Base-by-base conservation (phyloP, 1,284 basidiomycete genomes). In the Ceratobasidium sp. region DNA sequence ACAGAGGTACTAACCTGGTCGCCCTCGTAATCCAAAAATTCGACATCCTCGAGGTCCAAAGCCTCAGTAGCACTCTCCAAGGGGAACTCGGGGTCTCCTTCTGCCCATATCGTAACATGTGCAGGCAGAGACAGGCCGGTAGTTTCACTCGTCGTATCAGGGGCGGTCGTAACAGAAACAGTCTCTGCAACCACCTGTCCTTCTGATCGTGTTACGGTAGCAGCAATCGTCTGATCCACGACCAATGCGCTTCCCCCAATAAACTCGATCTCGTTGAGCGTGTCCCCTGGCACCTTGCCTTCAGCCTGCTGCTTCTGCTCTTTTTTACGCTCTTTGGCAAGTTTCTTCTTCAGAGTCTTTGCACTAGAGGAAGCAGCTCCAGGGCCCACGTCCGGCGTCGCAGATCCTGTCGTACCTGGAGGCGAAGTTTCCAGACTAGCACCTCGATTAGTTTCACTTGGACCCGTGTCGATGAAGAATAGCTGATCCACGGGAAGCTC, bases 401-500 rank as follows among this genome's bases (percentile, higher is more conserved):
- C 25, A 17, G 49, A 25, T 25, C 35, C 49, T 20, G 20, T 10
- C 38, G 38, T 40, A 8, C 38, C 38, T 40, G 38, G 38, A 8
- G 38, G 38, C 38, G 17, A 40, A 40, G 10, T 40, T 40, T 8
- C 17, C 38, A 8, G 38, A 8, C 17, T 8, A 8, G 8, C 17
- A 40, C 38, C 38, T 17, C 38, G 17, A 8, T 40, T 17, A 17
- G 38, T 40, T 8, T 40, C 38, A 17, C 12, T 38, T 17, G 60
- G 49, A 12, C 60, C 49, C 20, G 60, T 65, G 35, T 65, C 60
- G 22, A 65, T 45, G 29, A 65, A 65, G 38, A 50, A 65, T 22
- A 65, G 49, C 49, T 65, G 47, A 38, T 65, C 60, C 17, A 65
- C 47, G 22, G 60, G 47, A 31, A 65, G 34, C 49, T 65, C 60